Percentiles rank a stretch among this genome's conserved stretches.
These are phyloP conservation scores for Teunomyces atbi DNA, from an alignment of 805 yeast species.

Conservation along the genomic window DNA sequence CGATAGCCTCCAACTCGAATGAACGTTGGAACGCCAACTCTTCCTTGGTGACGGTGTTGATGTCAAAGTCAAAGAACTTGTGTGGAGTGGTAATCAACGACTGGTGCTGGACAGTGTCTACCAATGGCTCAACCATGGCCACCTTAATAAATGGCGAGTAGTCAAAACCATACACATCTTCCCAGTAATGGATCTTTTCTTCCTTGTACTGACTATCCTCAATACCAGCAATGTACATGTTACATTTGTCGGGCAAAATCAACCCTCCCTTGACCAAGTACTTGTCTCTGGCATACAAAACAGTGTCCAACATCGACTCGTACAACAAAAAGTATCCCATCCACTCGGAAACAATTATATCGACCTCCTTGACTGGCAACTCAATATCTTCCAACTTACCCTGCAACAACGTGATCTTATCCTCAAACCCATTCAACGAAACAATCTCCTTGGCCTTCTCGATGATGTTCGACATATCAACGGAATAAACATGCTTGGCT, in stretches of 20 bases:
- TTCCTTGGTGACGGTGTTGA: constrained; percentile 82
- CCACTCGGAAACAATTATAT: constrained; percentile 96
- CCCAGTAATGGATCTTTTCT: constrained; percentile 93
- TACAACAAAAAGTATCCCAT: constrained; percentile 97
- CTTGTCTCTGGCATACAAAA: constrained; percentile 87
- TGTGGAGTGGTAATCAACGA: constrained; percentile 71
- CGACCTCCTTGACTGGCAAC: constrained; percentile 85
- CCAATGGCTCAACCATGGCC: constrained; percentile 92
- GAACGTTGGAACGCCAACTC: constrained; percentile 72
- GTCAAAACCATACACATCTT: constrained; percentile 95
- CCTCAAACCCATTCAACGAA: constrained; percentile 76
- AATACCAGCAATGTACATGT: constrained; percentile 85
- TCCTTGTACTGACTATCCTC: constrained; percentile 91
- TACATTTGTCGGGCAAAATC: constrained; percentile 91
- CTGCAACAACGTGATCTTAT: constrained; percentile 81
- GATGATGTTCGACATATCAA: constrained; percentile 95
- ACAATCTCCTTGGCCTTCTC: constrained; percentile 93
- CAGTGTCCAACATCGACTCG: constrained; percentile 98
- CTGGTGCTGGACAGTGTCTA: constrained; percentile 83
- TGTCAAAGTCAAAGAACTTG: constrained; percentile 76
- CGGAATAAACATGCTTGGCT: constrained; percentile 96
- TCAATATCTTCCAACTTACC: constrained; percentile 94
- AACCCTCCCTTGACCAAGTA: constrained; percentile 82
- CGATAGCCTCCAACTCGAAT: constrained; percentile 71
- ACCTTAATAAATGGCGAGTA: constrained; percentile 84